Conservation (phyloP, 768 basidiomycete genomes). For the Auricularia cornea region DNA sequence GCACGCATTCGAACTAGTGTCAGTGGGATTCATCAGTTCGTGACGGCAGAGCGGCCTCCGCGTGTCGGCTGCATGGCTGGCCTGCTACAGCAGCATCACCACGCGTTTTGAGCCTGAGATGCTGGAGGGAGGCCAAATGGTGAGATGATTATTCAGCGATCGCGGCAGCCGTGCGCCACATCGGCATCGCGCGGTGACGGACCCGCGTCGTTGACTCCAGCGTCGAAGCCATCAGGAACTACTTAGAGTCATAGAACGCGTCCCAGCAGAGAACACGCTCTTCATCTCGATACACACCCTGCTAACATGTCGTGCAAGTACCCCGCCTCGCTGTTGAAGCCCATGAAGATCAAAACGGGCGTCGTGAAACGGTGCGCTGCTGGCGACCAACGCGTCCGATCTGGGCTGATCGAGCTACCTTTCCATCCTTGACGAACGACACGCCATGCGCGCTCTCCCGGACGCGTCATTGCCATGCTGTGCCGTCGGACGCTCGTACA, state of each 20-base stretch:
- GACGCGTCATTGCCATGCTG: neutral
- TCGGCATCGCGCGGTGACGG: too few relatives aligned
- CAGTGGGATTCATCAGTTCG: neutral
- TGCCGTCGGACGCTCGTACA: neutral
- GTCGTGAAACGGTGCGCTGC: constrained; percentile 51
- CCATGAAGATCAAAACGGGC: constrained; percentile 72
- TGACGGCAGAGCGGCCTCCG: neutral
- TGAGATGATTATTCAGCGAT: too few relatives aligned
- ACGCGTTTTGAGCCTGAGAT: neutral
- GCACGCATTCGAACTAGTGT: too few relatives aligned
- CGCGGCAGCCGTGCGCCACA: too few relatives aligned
- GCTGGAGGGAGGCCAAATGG: too few relatives aligned
- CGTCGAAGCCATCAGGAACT: too few relatives aligned
- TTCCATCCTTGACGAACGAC: neutral
- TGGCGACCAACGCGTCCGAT: neutral
- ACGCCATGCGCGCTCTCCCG: neutral
- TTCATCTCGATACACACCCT: too few relatives aligned
- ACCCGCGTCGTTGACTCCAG: too few relatives aligned
- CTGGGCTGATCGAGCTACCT: neutral
- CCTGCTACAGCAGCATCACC: too few relatives aligned
- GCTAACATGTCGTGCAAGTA: neutral
- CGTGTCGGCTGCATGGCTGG: too few relatives aligned
- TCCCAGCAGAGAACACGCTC: too few relatives aligned
- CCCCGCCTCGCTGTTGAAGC: constrained; percentile 27
- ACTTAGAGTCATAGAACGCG: too few relatives aligned